Percentiles rank a stretch among this genome's conserved stretches.
Conservation (phyloP, 2,329 filamentous ascomycete species). For the Verticillium longisporum region DNA sequence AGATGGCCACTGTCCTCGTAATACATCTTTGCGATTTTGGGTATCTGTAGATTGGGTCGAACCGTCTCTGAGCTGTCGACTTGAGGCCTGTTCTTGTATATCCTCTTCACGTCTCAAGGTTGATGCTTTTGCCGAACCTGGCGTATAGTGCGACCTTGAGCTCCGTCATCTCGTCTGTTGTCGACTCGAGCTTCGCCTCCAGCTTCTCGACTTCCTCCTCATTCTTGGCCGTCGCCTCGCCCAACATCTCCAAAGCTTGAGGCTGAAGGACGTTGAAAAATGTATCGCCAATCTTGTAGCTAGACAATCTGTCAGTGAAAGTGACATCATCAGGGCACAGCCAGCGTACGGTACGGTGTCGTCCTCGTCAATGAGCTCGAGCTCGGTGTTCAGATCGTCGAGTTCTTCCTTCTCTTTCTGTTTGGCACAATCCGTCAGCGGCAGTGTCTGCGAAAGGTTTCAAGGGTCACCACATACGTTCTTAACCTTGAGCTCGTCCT, state of each 20-base stretch:
- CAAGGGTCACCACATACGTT: conserved; percentile 47
- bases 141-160: conserved; percentile 92
- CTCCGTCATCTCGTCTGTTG: conserved; percentile 81
- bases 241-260: conserved; percentile 82
- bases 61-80: neutral
- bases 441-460: neutral
- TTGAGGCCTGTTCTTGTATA: neutral
- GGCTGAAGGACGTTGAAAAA: conserved; percentile 82
- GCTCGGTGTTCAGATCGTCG: conserved; percentile 82
- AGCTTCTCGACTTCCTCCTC: conserved; percentile 69
- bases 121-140: conserved; percentile 93
- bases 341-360: conserved; percentile 75
- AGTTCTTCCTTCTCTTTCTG: conserved; percentile 99
- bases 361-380: conserved; percentile 93
- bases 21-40: neutral
- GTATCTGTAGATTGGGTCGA: neutral
- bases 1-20: neutral
- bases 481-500: conserved; percentile 76
- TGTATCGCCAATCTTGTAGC: conserved; percentile 94
- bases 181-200: conserved; percentile 66
- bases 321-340: neutral
- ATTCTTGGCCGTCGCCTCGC: conserved; percentile 62
- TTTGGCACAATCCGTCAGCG: conserved; percentile 10
- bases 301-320: conserved; percentile 27
- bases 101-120: conserved; percentile 71